Percentiles rank a stretch among this genome's conserved stretches.
Evolutionary conservation across 768 basidiomycete genomes (phyloP).

Genomic region (Naematelia encephala): DNA sequence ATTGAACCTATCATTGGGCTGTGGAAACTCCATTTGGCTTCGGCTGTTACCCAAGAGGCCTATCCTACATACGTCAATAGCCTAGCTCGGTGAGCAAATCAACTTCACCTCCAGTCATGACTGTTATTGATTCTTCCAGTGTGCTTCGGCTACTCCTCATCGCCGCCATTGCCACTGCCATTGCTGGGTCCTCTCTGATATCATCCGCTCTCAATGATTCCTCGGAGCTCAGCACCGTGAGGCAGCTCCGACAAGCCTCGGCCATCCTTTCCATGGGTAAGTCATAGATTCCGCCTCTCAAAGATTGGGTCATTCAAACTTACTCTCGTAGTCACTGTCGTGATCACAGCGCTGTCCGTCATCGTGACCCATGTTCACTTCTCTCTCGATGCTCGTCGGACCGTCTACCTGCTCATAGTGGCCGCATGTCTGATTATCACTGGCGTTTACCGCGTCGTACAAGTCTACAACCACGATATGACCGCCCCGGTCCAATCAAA

Average conservation of each 20-base stretch:
- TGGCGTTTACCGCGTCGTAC: constrained; percentile 16
- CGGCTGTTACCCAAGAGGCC: constrained; percentile 1
- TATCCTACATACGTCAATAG: constrained; percentile 7
- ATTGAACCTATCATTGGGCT: constrained; percentile 17
- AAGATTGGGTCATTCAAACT: neutral
- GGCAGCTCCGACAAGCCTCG: constrained; percentile 7
- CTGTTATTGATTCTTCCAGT: constrained; percentile 2
- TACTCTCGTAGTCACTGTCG: constrained; percentile 8
- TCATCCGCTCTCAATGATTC: constrained; percentile 3
- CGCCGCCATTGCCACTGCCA: constrained; percentile 12
- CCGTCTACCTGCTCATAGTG: constrained; percentile 11
- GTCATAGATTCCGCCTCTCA: neutral
- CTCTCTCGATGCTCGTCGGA: neutral
- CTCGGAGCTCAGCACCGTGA: constrained; percentile 7
- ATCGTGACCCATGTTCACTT: constrained; percentile 5
- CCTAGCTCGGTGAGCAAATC: constrained; percentile 5
- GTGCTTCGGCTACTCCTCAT: constrained; percentile 3
- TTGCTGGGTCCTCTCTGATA: constrained; percentile 6
- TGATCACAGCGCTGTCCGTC: constrained; percentile 4
- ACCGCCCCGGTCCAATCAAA: constrained; percentile 1
- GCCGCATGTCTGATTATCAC: constrained; percentile 8
- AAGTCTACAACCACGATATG: constrained; percentile 3
- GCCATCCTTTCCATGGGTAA: constrained; percentile 15
- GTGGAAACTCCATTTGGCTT: constrained; percentile 15
- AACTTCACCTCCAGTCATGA: neutral